phyloP scores from a whole-genome alignment of 805 yeast genomes.

The Ogataea populi-albae region DNA sequence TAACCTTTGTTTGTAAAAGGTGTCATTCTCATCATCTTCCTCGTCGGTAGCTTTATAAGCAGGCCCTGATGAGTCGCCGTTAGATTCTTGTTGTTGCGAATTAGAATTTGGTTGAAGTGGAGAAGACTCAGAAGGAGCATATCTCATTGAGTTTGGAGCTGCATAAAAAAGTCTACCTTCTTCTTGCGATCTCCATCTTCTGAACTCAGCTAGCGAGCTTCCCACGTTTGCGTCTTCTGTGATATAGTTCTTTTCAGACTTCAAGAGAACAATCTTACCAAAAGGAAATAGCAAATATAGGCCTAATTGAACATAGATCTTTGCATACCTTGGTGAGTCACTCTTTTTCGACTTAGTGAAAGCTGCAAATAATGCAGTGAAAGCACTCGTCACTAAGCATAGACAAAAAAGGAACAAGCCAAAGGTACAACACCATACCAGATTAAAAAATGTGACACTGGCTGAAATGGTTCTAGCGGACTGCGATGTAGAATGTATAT shows the following conservation, averaged over 20 bases:
- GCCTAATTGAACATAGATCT: constrained; percentile 58
- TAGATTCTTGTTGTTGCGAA: constrained; percentile 1
- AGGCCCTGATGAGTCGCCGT: constrained; percentile 2
- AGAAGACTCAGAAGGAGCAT: constrained; percentile 18
- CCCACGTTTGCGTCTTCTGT: constrained; percentile 90
- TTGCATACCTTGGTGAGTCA: constrained; percentile 59
- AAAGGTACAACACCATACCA: constrained; percentile 68
- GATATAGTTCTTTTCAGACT: constrained; percentile 74
- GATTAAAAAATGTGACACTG: constrained; percentile 65
- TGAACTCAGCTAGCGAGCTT: constrained; percentile 76
- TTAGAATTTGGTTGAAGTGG: constrained; percentile 13
- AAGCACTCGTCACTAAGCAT: constrained; percentile 48
- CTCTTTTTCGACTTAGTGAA: constrained; percentile 42
- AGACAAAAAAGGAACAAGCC: constrained; percentile 61
- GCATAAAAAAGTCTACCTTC: constrained; percentile 80
- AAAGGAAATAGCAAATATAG: constrained; percentile 79
- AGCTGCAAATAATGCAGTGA: constrained; percentile 44
- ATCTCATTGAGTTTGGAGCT: constrained; percentile 40
- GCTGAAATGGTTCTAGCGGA: constrained; percentile 50
- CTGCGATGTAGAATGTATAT: constrained; percentile 73
- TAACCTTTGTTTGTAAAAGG: constrained; percentile 41
- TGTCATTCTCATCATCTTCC: constrained; percentile 29
- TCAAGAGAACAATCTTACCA: constrained; percentile 81
- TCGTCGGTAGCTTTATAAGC: constrained; percentile 7
- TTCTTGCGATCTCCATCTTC: constrained; percentile 80